Conservation (phyloP, 805 yeast genomes). For the Yamadazyma endophytica region DNA sequence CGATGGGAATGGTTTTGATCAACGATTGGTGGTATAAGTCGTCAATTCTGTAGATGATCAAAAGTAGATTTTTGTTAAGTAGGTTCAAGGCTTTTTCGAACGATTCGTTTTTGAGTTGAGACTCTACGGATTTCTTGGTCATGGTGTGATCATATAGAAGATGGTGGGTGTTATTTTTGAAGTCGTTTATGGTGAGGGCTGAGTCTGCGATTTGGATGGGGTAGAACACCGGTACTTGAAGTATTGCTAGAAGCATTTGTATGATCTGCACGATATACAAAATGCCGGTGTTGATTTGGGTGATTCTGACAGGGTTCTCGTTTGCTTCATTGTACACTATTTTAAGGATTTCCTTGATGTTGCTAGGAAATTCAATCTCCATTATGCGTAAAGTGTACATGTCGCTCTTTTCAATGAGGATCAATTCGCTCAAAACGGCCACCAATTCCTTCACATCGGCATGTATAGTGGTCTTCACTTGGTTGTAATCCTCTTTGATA, state of each 20-base stretch:
- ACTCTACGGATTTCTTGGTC: constrained; percentile 15
- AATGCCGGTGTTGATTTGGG: constrained; percentile 29
- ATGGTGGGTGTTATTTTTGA: constrained; percentile 18
- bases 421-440: constrained; percentile 17
- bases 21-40: constrained; percentile 8
- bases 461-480: constrained; percentile 14
- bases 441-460: constrained; percentile 17
- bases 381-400: constrained; percentile 24
- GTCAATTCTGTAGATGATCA: constrained; percentile 20
- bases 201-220: constrained; percentile 21
- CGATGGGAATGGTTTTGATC: constrained; percentile 24
- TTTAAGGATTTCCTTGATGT: constrained; percentile 24
- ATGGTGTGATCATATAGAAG: constrained; percentile 21
- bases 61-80: constrained; percentile 26
- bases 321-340: constrained; percentile 21
- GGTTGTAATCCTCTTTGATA: constrained; percentile 15
- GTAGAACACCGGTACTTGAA: constrained; percentile 24
- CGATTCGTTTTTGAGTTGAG: constrained; percentile 14
- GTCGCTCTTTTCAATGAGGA: constrained; percentile 22
- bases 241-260: constrained; percentile 18
- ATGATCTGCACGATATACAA: constrained; percentile 26
- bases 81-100: constrained; percentile 32
- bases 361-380: constrained; percentile 34
- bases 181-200: constrained; percentile 20
- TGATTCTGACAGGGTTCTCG: constrained; percentile 13